Conservation (phyloP, 257 asterid species). For the Misopates orontium region DNA sequence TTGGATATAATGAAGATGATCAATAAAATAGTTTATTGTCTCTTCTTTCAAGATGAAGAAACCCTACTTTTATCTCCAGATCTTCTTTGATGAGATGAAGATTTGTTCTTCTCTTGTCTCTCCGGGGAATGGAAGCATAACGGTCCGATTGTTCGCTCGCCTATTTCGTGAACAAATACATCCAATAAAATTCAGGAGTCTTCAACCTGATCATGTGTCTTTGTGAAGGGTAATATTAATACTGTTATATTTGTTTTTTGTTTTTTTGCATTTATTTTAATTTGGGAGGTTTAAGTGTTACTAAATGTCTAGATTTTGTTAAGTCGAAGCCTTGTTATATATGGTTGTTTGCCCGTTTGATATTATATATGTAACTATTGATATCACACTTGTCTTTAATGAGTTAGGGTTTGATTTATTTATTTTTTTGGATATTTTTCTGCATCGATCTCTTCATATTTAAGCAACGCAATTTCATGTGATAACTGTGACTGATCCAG, state of each 20-base stretch:
- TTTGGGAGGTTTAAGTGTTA: not conserved
- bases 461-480: too few species aligned
- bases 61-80: conserved; percentile 44
- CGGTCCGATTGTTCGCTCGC: conserved; percentile 56
- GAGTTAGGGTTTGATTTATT: too few species aligned
- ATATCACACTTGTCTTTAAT: conserved; percentile 15
- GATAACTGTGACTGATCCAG: too few species aligned
- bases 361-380: not conserved
- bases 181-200: conserved; percentile 8
- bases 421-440: too few species aligned
- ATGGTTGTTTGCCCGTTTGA: not conserved
- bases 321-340: too few species aligned
- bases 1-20: conserved; percentile 22
- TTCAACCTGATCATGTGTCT: not conserved
- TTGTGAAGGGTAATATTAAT: conserved; percentile 1
- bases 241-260: not conserved
- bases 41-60: too few species aligned
- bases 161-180: conserved; percentile 24
- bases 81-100: conserved; percentile 10
- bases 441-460: too few species aligned
- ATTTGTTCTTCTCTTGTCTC: conserved; percentile 37
- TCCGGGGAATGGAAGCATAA: conserved; percentile 67
- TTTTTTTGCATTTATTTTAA: not conserved
- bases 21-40: too few species aligned
- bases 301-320: conserved; percentile 20